These are phyloP conservation scores for Ceratocystis variospora DNA, from an alignment of 2,329 filamentous ascomycete genomes.

Conservation along the genomic window DNA sequence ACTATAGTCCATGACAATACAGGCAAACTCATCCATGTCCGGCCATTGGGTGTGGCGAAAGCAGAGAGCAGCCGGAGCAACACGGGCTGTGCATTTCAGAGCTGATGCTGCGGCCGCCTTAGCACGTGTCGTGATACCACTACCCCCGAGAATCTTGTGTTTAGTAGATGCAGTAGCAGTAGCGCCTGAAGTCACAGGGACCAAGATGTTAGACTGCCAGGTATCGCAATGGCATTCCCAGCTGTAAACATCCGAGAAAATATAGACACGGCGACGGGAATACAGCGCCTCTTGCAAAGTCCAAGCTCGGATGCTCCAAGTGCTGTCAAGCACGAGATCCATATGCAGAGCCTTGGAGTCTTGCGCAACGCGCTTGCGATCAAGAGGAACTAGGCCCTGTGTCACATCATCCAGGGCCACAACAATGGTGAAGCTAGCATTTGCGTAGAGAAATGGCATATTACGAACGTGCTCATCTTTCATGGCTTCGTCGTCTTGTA, in stretches of 20 bases:
- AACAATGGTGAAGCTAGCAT: slow-evolving; percentile 33
- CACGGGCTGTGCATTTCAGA: slow-evolving; percentile 26
- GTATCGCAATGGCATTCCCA: slow-evolving; percentile 36
- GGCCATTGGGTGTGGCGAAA: slow-evolving; percentile 33
- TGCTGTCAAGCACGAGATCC: slow-evolving; percentile 29
- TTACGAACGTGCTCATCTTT: slow-evolving; percentile 30
- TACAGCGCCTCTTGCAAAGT: slow-evolving; percentile 33
- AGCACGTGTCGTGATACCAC: background rate
- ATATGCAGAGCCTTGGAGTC: slow-evolving; percentile 25
- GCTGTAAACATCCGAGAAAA: slow-evolving; percentile 32
- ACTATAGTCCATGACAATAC: slow-evolving; percentile 33
- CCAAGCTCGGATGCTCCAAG: slow-evolving; percentile 32
- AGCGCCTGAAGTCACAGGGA: background rate
- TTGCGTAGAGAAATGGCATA: slow-evolving; percentile 35
- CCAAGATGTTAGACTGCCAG: slow-evolving; percentile 26
- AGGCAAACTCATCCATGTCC: slow-evolving; percentile 34
- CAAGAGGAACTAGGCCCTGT: slow-evolving; percentile 28
- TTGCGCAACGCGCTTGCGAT: slow-evolving; percentile 25
- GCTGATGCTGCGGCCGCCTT: slow-evolving; percentile 8
- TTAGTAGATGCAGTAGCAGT: slow-evolving; percentile 11
- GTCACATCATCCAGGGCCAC: slow-evolving; percentile 31
- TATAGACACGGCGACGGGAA: slow-evolving; percentile 31
- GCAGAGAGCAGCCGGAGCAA: slow-evolving; percentile 27
- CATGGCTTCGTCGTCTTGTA: slow-evolving; percentile 32
- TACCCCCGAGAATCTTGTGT: slow-evolving; percentile 20